Evolutionary conservation across 345 rosid species (phyloP).

Genomic region (Euclidium syriacum): DNA sequence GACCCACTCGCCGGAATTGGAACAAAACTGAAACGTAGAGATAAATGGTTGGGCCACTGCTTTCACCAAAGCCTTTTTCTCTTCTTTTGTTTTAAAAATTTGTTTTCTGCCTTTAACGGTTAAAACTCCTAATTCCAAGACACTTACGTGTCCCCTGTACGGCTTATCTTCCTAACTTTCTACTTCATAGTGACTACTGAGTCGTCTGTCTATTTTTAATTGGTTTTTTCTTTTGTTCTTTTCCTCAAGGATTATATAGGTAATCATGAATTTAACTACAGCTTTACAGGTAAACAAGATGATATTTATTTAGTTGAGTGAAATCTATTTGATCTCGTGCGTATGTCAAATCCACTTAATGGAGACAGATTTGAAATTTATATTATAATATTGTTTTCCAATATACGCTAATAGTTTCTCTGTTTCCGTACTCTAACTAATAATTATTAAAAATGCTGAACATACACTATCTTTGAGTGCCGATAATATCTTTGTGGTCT

Average conservation of each 20-base stretch:
- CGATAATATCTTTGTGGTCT: background rate
- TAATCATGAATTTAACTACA: background rate
- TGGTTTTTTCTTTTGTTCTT: background rate
- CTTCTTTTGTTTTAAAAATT: background rate
- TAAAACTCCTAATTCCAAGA: conserved; percentile 7
- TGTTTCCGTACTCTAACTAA: background rate
- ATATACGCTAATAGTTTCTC: background rate
- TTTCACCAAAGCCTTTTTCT: conserved; percentile 13
- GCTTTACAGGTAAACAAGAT: conserved; percentile 10
- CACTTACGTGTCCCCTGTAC: conserved; percentile 26
- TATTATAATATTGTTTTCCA: background rate
- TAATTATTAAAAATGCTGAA: background rate
- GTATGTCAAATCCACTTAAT: conserved; percentile 7
- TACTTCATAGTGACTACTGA: conserved; percentile 16
- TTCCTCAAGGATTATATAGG: background rate
- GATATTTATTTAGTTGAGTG: background rate
- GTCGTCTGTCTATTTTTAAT: background rate
- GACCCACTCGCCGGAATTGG: no score
- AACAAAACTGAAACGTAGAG: no score
- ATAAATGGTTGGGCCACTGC: conserved; percentile 25
- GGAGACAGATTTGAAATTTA: background rate
- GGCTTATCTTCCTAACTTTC: conserved; percentile 13
- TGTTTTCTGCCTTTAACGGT: conserved; percentile 1
- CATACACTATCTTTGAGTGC: background rate
- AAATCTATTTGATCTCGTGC: background rate